These are phyloP conservation scores for Apiospora arundinis DNA, from an alignment of 2,329 filamentous ascomycete genomes.

Conservation along the genomic window DNA sequence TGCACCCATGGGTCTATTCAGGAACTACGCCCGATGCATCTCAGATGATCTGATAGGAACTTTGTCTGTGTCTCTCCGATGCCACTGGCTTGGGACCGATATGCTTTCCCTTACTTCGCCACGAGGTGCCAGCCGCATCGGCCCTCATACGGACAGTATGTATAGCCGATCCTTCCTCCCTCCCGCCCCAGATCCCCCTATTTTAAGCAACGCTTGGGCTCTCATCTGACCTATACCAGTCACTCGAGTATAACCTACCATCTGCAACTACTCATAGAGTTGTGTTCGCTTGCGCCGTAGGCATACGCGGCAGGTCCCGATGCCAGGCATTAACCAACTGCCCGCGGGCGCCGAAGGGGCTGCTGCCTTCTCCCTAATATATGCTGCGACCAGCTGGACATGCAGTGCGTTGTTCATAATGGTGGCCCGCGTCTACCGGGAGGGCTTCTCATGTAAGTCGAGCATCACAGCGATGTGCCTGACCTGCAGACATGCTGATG, in stretches of 20 bases:
- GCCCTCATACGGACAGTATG: not conserved
- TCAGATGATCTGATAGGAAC: not conserved
- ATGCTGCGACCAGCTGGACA: constrained; percentile 26
- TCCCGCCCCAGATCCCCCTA: not conserved
- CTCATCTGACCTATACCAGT: not conserved
- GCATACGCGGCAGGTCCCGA: constrained; percentile 20
- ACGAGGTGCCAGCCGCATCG: not conserved
- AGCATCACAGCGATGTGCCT: not conserved
- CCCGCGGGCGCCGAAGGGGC: constrained; percentile 27
- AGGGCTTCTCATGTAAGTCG: constrained; percentile 33
- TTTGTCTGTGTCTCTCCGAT: not conserved
- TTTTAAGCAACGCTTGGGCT: constrained; percentile 7
- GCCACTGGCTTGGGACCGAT: not conserved
- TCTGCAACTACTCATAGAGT: not conserved
- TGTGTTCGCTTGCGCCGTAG: not conserved
- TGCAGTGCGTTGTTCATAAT: constrained; percentile 30
- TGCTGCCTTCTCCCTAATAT: constrained; percentile 27
- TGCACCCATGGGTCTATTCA: constrained; percentile 17
- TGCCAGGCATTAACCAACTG: constrained; percentile 28
- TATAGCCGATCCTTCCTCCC: not conserved
- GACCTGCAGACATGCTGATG: not conserved
- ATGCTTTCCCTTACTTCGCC: not conserved
- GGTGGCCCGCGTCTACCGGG: constrained; percentile 34
- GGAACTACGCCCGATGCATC: constrained; percentile 22
- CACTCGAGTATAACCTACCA: not conserved